Evolutionary conservation across 2,329 filamentous ascomycete genomes (phyloP), one percentile per base, ranked within the genome.

Genomic region (Fusarium clavum): DNA sequence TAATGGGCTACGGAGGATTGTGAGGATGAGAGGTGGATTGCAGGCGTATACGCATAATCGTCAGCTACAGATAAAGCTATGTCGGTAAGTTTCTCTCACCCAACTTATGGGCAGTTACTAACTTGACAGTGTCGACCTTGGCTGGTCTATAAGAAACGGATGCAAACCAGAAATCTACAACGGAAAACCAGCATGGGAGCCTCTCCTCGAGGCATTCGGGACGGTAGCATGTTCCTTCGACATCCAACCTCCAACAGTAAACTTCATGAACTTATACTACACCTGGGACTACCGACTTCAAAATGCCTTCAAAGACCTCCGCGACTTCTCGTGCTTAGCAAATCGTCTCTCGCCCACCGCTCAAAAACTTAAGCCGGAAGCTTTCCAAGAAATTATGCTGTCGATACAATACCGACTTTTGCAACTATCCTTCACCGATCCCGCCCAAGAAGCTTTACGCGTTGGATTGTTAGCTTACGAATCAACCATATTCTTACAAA

Each of bases 401-500:
- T 78, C 77, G 1, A 68, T 77, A 1, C 78, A 79, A 43, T 79
- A 79, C 38, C 71, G 78, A 1, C 59, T 79, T 2, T 51, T 79
- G 3, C 61, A 65, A 1, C 72, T 79, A 5, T 63, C 71, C 14
- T 73, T 75, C 41, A 43, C 69, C 0, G 11, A 63, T 2, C 67
- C 64, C 2, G 32, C 75, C 7, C 56, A 75, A 18, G 75, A 77
- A 47, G 65, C 73, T 0, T 44, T 75, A 14, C 72, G 76, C 1
- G 51, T 79, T 1, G 78, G 73, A 8, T 75, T 80, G n/a, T 53
- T 79, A 3, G 71, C 77, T 3, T 79, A 73, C 32, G 67, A 77
- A 30, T 73, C 77, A 1, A 76, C 76, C 0, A 67, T 77, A 3
- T 78, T 78, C 30, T 57, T 78, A 0, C 67, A 76, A 8, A 58